A percentile compares a stretch with the other conserved stretches of the same genome.
These are phyloP conservation scores for Termitomyces sp. DNA, from an alignment of 768 basidiomycete genomes.

Conservation along the genomic window DNA sequence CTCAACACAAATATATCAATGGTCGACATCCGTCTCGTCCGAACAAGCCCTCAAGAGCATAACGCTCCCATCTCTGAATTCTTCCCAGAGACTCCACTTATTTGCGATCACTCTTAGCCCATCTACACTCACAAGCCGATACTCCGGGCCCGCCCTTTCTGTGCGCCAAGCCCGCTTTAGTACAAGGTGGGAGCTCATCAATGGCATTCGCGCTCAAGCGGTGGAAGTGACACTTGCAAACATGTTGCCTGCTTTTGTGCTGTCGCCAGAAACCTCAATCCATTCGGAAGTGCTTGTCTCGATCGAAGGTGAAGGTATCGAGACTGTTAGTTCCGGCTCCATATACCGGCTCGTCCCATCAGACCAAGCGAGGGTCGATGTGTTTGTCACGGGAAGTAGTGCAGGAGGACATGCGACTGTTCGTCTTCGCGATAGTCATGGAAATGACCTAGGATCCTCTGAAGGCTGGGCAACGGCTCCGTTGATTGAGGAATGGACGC, in stretches of 20 bases:
- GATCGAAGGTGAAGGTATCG: conserved; percentile 30
- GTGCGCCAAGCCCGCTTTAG: conserved; percentile 39
- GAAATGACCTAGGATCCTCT: conserved; percentile 27
- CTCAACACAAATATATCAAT: conserved; percentile 35
- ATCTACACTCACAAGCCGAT: conserved; percentile 10
- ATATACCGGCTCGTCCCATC: conserved; percentile 25
- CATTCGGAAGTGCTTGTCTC: conserved; percentile 27
- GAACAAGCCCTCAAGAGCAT: conserved; percentile 34
- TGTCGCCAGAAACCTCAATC: conserved; percentile 23
- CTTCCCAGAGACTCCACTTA: conserved; percentile 33
- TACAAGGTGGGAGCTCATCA: conserved; percentile 37
- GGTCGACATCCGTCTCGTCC: conserved; percentile 38
- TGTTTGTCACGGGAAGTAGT: conserved; percentile 33
- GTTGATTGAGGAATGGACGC: conserved; percentile 34
- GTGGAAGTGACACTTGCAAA: conserved; percentile 49
- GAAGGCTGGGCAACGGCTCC: conserved; percentile 31
- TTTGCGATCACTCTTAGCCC: conserved; percentile 39
- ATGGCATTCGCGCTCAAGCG: conserved; percentile 33
- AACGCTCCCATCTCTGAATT: conserved; percentile 30
- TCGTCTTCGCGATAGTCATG: conserved; percentile 26
- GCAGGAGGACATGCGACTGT: conserved; percentile 23
- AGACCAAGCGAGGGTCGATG: conserved; percentile 46
- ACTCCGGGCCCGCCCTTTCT: conserved; percentile 23
- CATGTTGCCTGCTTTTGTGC: conserved; percentile 30
- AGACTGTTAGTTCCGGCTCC: conserved; percentile 34